phyloP scores from a whole-genome alignment of 148 eudicot species.

The Mesembryanthemum crystallinum region DNA sequence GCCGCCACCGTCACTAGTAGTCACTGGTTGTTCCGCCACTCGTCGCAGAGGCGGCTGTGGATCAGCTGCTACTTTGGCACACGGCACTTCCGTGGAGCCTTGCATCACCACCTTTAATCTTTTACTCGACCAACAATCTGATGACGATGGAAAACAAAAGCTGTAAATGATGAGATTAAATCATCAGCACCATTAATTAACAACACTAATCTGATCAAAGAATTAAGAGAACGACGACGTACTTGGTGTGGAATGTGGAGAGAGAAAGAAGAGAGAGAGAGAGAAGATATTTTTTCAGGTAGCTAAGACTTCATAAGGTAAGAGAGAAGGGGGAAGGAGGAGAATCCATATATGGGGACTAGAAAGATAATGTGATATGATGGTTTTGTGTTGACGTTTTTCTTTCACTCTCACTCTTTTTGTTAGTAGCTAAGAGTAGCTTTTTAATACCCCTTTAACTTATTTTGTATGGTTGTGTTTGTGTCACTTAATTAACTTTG shows the following conservation, averaged over 20 bases:
- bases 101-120: conserved; percentile 15
- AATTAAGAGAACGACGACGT: neutral
- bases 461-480: no score
- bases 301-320: no score
- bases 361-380: conserved; percentile 15
- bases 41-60: neutral
- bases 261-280: conserved; percentile 1
- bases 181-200: neutral
- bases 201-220: no score
- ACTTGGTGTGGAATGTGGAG: neutral
- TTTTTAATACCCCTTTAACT: no score
- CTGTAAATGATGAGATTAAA: neutral
- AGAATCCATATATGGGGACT: conserved; percentile 26
- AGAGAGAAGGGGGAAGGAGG: neutral
- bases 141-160: neutral
- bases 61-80: conserved; percentile 20
- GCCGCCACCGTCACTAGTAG: neutral
- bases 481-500: no score
- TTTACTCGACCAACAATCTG: no score
- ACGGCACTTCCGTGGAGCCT: conserved; percentile 23
- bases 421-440: neutral
- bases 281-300: no score
- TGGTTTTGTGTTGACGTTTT: conserved; percentile 26
- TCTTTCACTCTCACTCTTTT: no score
- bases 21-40: neutral